Base-by-base conservation (phyloP, 2,329 filamentous ascomycete species). In the Aspergillaceae sp. region DNA sequence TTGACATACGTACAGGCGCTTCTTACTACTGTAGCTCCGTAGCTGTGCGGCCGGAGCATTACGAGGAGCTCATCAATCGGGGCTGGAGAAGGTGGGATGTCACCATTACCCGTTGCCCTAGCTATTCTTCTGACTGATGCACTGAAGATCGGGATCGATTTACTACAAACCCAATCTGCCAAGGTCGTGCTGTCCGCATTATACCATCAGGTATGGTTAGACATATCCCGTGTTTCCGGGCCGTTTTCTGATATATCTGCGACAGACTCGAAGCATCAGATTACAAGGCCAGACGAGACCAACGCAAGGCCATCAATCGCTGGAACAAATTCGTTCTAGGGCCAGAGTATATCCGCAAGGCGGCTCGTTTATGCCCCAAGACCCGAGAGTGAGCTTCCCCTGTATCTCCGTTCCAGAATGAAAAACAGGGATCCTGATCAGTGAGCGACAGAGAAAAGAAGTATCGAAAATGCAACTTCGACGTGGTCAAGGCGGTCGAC, bases 181-280 rank as follows among this genome's bases (percentile, higher is more conserved):
- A 48, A 75, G 82, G 47, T 86, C 88, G 51, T 98, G 92, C 60
- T 98, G 92, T 65, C 89, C 90, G 40, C 89, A 96, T 61, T 97
- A 75, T 53, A 74, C 72, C 8, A 63, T 75, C 51, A 69, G 72
- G 68, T 71, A 48, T 26, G n/a, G 2, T 42, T 30, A 40, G 11
- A 19, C 19, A 19, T 19, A 19, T 19, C 19, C 19, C 19, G 19
- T 19, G 19, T 19, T 2, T 19, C 19, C 19, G 19, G 19, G 19
- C 1, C 19, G 19, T 19, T 19, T 19, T 19, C 19, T 19, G 19
- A 19, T 19, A 19, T 19, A 55, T 34, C 42, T 48, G 29, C 29
- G 7, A 19, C 38, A 72, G 69, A 42, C 60, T 75, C 40, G 65
- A 72, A 53, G 70, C 66, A 1, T 56, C 64, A 3, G 64, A 61